Evolutionary conservation across 2,329 filamentous ascomycete species (phyloP), one percentile per base, ranked within the genome.

Genomic region (Grosmannia serpens): DNA sequence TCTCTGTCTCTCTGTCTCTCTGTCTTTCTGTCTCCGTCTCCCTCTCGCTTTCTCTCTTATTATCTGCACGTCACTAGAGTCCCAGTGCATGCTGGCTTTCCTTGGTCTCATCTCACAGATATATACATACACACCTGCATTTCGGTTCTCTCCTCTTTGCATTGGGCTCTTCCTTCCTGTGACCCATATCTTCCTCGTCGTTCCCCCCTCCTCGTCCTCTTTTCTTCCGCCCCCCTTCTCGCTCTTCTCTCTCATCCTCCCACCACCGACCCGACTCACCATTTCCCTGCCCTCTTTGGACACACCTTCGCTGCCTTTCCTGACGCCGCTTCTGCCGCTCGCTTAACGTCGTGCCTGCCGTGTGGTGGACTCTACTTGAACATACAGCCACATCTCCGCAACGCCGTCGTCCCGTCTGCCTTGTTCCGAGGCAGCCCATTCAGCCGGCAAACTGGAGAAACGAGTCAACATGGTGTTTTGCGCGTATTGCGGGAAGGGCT

Each of bases 401-500:
- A 33, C 15, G 10, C 17, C 33, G 15, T n/a, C 17, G 33, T 10
- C 17, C 7, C 22, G 26, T 31, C 46, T 27, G 33, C 55, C 31
- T 52, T 52, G n/a, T 22, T 49, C 35, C 59, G 33, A 56, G 57
- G 17, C 15, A 20, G 24, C 24, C 7, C 26, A 41, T 26, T 31
- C 22, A 33, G 13, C 7, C 38, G 51, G 5, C 44, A 31, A 29
- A 22, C 53, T 47, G 24, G 58, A 50, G 47, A 50, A 50, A 50
- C 47, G 47, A 26, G 47, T 50, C 24, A 67, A 64, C 58, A 73
- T 73, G 71, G 70, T 80, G 54, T 81, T 71, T 65, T 81, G 78
- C 63, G 71, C 77, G 22, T 80, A 80, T 64, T 81, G 78, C 64
- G 78, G 78, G 58, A 80, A 77, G 69, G 71, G 69, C 64, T 81